Percentiles rank a stretch among this genome's conserved stretches.
phyloP scores from a whole-genome alignment of 2,329 filamentous ascomycete genomes.

The Beauveria sp. region DNA sequence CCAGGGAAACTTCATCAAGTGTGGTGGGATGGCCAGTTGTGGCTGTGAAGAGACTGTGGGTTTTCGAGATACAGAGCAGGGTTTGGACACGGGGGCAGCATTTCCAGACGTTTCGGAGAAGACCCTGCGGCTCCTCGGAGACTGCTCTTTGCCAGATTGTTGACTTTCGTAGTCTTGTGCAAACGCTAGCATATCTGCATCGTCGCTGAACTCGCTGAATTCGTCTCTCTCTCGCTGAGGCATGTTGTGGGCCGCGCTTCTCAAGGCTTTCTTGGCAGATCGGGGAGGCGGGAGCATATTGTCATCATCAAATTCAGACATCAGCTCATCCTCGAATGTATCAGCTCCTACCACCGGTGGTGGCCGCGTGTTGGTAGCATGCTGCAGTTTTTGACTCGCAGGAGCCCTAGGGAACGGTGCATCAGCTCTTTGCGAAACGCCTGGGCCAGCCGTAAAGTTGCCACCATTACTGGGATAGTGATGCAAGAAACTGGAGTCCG shows the following conservation, averaged over 20 bases:
- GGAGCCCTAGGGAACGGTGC: constrained; percentile 21
- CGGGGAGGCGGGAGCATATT: constrained; percentile 13
- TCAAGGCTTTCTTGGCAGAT: constrained; percentile 1
- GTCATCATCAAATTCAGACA: constrained; percentile 25
- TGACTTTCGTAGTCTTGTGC: constrained; percentile 42
- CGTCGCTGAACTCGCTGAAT: constrained; percentile 43
- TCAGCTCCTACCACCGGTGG: not conserved
- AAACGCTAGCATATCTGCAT: constrained; percentile 44
- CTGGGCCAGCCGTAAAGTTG: not conserved
- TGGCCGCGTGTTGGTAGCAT: not conserved
- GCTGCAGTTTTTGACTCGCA: not conserved
- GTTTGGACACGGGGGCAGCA: constrained; percentile 23
- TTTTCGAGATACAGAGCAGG: constrained; percentile 26
- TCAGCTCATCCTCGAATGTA: constrained; percentile 19
- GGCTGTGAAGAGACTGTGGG: constrained; percentile 12
- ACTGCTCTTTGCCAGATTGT: constrained; percentile 22
- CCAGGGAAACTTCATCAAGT: constrained; percentile 66
- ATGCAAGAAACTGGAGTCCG: constrained; percentile 19
- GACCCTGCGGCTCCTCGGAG: constrained; percentile 26
- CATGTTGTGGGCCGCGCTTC: not conserved
- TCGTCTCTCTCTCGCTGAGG: constrained; percentile 22
- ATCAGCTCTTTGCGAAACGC: not conserved
- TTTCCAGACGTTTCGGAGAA: constrained; percentile 46
- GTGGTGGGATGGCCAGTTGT: constrained; percentile 35
- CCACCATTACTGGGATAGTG: not conserved